Conservation (phyloP, 2,329 filamentous ascomycete genomes). For the Diaporthe sp. region DNA sequence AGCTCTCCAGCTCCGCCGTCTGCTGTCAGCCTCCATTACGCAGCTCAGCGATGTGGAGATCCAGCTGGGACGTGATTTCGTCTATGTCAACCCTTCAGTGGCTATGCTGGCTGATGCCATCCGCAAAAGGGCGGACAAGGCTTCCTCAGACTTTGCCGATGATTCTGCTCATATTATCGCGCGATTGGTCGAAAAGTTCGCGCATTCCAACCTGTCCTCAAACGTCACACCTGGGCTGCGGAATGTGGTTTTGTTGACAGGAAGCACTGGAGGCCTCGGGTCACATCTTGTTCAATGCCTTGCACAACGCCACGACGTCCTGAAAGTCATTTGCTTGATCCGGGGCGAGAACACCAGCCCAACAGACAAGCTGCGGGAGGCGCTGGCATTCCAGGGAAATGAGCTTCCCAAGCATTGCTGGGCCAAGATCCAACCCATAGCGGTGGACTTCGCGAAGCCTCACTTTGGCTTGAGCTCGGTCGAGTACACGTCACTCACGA, state of each 20-base stretch:
- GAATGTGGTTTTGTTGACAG: conserved; percentile 49
- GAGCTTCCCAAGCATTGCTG: not conserved
- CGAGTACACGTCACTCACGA: conserved; percentile 50
- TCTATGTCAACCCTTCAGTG: not conserved
- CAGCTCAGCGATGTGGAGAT: not conserved
- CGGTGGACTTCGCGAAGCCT: conserved; percentile 52
- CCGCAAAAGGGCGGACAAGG: not conserved
- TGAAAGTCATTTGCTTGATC: conserved; percentile 56
- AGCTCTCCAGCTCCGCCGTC: not conserved
- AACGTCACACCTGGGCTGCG: not conserved
- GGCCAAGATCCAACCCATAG: conserved; percentile 52
- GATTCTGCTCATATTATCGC: not conserved
- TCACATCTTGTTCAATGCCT: conserved; percentile 46
- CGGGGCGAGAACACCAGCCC: conserved; percentile 41
- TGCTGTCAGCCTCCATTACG: not conserved
- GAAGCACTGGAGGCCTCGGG: conserved; percentile 52
- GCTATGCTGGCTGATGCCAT: not conserved
- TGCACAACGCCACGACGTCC: conserved; percentile 42
- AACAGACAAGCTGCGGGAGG: conserved; percentile 46
- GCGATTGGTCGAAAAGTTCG: not conserved
- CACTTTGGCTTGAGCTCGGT: conserved; percentile 52
- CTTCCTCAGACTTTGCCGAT: not conserved
- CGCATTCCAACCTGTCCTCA: not conserved
- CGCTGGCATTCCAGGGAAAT: conserved; percentile 36
- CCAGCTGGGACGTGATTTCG: not conserved